Base-by-base conservation (phyloP, 2,329 filamentous ascomycete genomes). In the Aspergillus felis region DNA sequence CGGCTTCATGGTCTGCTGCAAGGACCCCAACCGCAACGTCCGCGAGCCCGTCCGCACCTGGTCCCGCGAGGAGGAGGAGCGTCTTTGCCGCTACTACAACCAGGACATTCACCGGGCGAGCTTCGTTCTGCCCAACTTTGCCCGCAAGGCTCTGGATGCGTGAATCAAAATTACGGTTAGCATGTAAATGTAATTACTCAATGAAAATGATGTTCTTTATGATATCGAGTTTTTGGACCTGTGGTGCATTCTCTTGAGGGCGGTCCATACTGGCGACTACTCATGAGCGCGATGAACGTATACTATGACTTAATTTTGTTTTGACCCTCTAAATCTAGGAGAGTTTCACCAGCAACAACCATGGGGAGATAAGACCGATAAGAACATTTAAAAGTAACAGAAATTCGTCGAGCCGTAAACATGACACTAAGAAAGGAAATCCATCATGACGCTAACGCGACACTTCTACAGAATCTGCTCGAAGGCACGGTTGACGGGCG, bases 1-100 rank as follows among this genome's bases (percentile, higher is more conserved):
- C 72, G 94, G 94, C 75, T 99, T 99, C 88, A 97, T 99, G 92
- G 91, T 99, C 74, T 97, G 94, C 87, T 90, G 84, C 88, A 97
- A 99, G 87, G 93, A 97, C 75, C 81, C 87, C 75, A 86, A 79
- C 73, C 86, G 87, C 76, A 85, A 99, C 79, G 84, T 97, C 74
- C 91, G 85, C 77, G 90, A 87, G 78, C 94, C 94, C 54, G 73
- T 97, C 61, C 89, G 94, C 72, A 82, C 79, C 69, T 96, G 92
- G 88, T 82, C 86, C 63, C 74, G 83, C 64, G 92, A 95, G 79
- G 92, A 97, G 79, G 94, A 99, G 85, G 87, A 91, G 73, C 88
- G 91, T 78, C 82, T 93, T 70, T 96, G 91, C 89, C 86, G 85
- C 76, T 99, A 99, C 87, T 99, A 99, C 85, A 97, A 92, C 82